Conservation (phyloP, 768 basidiomycete species). For the Boletus fagicola region DNA sequence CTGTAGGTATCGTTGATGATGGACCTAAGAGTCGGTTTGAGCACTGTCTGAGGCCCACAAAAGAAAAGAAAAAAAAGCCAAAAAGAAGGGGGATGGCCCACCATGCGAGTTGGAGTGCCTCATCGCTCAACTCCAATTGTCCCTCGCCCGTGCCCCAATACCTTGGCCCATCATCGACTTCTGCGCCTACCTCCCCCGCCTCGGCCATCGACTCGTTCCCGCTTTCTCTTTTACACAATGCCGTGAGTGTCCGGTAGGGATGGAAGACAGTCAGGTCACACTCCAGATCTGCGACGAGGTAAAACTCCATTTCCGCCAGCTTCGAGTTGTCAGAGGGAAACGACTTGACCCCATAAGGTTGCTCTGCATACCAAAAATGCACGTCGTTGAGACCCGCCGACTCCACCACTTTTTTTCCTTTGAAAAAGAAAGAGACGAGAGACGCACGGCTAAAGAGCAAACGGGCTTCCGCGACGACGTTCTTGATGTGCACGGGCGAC, state of each 20-base stretch:
- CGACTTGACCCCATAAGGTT: conserved; percentile 70
- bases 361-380: conserved; percentile 36
- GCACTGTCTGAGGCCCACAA: not conserved
- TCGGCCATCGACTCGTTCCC: conserved; percentile 49
- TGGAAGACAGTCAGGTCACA: conserved; percentile 94
- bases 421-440: not conserved
- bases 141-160: conserved; percentile 85
- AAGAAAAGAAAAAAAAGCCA: not conserved
- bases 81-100: conserved; percentile 34
- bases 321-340: conserved; percentile 88
- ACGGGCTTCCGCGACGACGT: conserved; percentile 80
- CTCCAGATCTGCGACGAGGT: conserved; percentile 93
- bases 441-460: conserved; percentile 67
- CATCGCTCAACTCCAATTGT: conserved; percentile 70
- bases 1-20: conserved; percentile 96
- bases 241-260: conserved; percentile 86
- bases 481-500: conserved; percentile 92
- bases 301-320: conserved; percentile 99
- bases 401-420: not conserved
- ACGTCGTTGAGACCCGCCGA: not conserved
- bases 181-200: conserved; percentile 51
- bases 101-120: conserved; percentile 90
- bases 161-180: conserved; percentile 54
- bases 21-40: conserved; percentile 56
- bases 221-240: conserved; percentile 64